A percentile compares a stretch with the other conserved stretches of the same genome.
Conservation (phyloP, 2,329 filamentous ascomycete species). For the Monilinia laxa region DNA sequence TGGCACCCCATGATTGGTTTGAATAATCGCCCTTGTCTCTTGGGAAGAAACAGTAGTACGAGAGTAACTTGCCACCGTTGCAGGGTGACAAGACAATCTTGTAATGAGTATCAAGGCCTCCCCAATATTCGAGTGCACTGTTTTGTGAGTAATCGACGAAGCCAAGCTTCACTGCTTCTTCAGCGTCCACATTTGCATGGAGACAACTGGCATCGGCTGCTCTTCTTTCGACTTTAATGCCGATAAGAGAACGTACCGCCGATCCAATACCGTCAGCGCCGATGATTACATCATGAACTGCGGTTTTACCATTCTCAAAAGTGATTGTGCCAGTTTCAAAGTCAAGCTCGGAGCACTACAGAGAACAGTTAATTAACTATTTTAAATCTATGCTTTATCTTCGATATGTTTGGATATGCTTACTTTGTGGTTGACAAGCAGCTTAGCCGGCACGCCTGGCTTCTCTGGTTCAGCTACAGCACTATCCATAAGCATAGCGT, state of each 20-base stretch:
- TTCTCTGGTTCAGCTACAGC: constrained; percentile 55
- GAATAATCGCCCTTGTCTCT: constrained; percentile 58
- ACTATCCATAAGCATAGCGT: constrained; percentile 60
- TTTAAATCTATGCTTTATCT: background rate
- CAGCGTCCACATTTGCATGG: constrained; percentile 62
- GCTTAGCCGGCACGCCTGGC: constrained; percentile 51
- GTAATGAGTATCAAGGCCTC: constrained; percentile 61
- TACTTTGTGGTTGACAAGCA: constrained; percentile 58
- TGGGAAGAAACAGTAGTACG: constrained; percentile 71
- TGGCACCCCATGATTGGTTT: constrained; percentile 58
- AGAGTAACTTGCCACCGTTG: constrained; percentile 62
- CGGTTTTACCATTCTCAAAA: constrained; percentile 39
- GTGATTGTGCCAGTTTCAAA: constrained; percentile 48
- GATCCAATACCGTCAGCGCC: constrained; percentile 58
- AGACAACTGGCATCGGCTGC: constrained; percentile 61
- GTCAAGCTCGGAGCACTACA: constrained; percentile 45
- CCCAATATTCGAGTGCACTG: constrained; percentile 68
- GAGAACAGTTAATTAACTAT: background rate
- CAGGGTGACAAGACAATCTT: constrained; percentile 72
- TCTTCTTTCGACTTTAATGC: constrained; percentile 58
- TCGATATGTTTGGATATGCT: constrained; percentile 35
- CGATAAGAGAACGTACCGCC: constrained; percentile 56
- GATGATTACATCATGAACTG: constrained; percentile 41
- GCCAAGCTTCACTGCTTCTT: constrained; percentile 58
- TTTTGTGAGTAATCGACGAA: constrained; percentile 62